Percentiles rank a stretch among this genome's conserved stretches.
phyloP scores from a whole-genome alignment of 75 land plant genomes.

The Gnetum montanum region DNA sequence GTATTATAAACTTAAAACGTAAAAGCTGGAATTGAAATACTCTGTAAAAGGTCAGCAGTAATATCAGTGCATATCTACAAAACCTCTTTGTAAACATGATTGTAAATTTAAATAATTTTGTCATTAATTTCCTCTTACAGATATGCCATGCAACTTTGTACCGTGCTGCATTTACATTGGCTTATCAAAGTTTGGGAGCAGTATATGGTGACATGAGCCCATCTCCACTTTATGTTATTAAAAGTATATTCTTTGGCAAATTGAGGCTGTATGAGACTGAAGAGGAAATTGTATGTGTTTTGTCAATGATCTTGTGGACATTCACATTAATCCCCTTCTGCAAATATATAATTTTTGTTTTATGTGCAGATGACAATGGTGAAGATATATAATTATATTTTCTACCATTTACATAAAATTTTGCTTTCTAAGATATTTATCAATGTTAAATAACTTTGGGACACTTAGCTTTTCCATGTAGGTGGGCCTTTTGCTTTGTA shows the following conservation, averaged over 20 bases:
- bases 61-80: too few species aligned
- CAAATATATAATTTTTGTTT: slow-evolving; percentile 56
- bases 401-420: neutral
- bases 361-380: slow-evolving; percentile 74
- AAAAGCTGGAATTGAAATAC: too few species aligned
- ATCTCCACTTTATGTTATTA: slow-evolving; percentile 64
- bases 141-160: too few species aligned
- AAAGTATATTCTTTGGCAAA: slow-evolving; percentile 51
- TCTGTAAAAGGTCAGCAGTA: too few species aligned
- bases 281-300: slow-evolving; percentile 44
- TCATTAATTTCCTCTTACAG: too few species aligned
- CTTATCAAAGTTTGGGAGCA: slow-evolving; percentile 74
- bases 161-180: slow-evolving; percentile 16
- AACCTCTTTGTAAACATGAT: too few species aligned
- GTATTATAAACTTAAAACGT: too few species aligned
- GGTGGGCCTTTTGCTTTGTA: slow-evolving; percentile 72
- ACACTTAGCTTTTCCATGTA: slow-evolving; percentile 1
- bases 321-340: slow-evolving; percentile 48
- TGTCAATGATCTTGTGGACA: slow-evolving; percentile 66
- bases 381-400: slow-evolving; percentile 36
- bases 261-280: slow-evolving; percentile 28
- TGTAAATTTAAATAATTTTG: too few species aligned
- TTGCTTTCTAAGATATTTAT: neutral
- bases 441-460: neutral
- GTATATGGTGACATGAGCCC: slow-evolving; percentile 66